phyloP scores from a whole-genome alignment of 805 yeast genomes.

The Sugiyamaella chiloensis region DNA sequence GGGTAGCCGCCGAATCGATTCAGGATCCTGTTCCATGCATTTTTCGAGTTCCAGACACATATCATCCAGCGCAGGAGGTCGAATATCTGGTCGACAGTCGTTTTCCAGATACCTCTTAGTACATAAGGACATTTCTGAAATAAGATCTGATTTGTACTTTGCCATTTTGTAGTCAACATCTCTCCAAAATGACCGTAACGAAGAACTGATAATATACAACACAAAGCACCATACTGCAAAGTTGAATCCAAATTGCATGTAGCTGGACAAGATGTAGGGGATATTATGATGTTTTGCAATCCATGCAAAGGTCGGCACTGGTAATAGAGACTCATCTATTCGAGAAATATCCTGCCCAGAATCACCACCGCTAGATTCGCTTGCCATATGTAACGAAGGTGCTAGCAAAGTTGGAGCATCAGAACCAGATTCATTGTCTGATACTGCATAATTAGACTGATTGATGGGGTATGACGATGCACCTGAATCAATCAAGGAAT shows the following conservation, averaged over 20 bases:
- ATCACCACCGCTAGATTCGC: too few relatives aligned
- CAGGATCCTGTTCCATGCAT: conserved; percentile 80
- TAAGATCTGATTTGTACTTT: conserved; percentile 50
- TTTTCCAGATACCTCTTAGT: conserved; percentile 63
- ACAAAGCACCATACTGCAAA: conserved; percentile 44
- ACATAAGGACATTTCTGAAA: conserved; percentile 63
- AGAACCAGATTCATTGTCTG: too few relatives aligned
- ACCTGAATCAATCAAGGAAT: too few relatives aligned
- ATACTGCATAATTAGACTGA: too few relatives aligned
- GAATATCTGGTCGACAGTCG: conserved; percentile 53
- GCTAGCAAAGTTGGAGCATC: too few relatives aligned
- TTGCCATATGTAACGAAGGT: too few relatives aligned
- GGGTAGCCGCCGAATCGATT: conserved; percentile 48
- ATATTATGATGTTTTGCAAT: conserved; percentile 25
- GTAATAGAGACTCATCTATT: conserved; percentile 24
- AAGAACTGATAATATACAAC: conserved; percentile 46
- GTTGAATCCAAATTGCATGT: conserved; percentile 63
- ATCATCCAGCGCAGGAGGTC: conserved; percentile 72
- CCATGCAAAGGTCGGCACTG: conserved; percentile 29
- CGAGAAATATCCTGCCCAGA: too few relatives aligned
- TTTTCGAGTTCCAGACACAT: conserved; percentile 68
- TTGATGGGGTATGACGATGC: too few relatives aligned
- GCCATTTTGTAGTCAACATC: conserved; percentile 71
- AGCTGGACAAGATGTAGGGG: conserved; percentile 59
- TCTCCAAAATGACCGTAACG: conserved; percentile 48